phyloP scores from a whole-genome alignment of 2,329 filamentous ascomycete species.

The Fragosphaeria purpurea region DNA sequence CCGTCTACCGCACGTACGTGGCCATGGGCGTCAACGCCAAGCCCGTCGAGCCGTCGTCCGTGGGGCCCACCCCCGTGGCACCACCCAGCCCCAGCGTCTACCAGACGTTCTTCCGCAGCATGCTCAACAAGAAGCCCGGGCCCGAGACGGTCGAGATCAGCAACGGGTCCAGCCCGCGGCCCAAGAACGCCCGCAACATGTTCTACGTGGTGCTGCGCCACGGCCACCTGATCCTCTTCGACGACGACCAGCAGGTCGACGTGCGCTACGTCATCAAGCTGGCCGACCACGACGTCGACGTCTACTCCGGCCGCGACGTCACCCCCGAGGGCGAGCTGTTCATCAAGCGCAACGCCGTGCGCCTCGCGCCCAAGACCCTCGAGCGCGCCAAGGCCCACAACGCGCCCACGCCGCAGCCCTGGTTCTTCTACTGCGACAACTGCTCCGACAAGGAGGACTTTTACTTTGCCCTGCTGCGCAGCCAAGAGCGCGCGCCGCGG shows the following conservation, averaged over 20 bases:
- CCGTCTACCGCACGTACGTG: constrained; percentile 87
- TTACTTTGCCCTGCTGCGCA: constrained; percentile 83
- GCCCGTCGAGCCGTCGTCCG: constrained; percentile 74
- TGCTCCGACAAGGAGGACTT: constrained; percentile 97
- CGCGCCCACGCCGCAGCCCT: constrained; percentile 60
- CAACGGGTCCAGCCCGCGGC: constrained; percentile 39
- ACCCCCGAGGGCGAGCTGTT: constrained; percentile 90
- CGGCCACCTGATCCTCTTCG: constrained; percentile 94
- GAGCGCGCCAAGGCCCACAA: constrained; percentile 38
- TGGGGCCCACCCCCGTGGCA: constrained; percentile 63
- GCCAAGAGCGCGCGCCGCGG: constrained; percentile 62
- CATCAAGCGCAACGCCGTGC: constrained; percentile 87
- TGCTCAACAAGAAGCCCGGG: constrained; percentile 70
- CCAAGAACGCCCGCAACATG: constrained; percentile 67
- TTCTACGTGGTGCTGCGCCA: constrained; percentile 92
- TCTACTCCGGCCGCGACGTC: constrained; percentile 63
- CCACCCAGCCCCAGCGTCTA: constrained; percentile 88
- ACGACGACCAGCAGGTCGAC: constrained; percentile 89
- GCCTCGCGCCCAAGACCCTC: constrained; percentile 57
- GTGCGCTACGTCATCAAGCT: constrained; percentile 93
- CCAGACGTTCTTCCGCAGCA: constrained; percentile 93
- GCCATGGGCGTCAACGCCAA: constrained; percentile 88
- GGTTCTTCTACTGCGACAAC: constrained; percentile 91
- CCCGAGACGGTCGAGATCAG: constrained; percentile 34
- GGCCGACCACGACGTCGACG: constrained; percentile 72